These are phyloP conservation scores for Echium plantagineum DNA, from an alignment of 257 asterid genomes.

Conservation along the genomic window DNA sequence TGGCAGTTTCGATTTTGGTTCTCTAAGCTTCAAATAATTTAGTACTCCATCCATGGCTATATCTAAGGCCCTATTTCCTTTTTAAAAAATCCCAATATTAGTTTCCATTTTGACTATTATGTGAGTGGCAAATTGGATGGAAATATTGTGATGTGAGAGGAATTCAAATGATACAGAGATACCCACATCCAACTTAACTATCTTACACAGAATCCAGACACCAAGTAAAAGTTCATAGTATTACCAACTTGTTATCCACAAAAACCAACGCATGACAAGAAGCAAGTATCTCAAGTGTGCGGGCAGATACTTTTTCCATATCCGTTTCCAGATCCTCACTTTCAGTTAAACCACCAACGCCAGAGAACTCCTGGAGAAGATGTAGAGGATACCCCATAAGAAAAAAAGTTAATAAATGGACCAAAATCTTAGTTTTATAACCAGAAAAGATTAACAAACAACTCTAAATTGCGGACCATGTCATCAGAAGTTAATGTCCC, in stretches of 20 bases:
- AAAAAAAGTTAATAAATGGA: slow-evolving; percentile 12
- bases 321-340: slow-evolving; percentile 59
- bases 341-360: slow-evolving; percentile 89
- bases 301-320: slow-evolving; percentile 55
- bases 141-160: no score
- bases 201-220: neutral
- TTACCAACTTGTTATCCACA: slow-evolving; percentile 97
- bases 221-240: neutral
- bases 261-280: slow-evolving; percentile 98
- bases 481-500: slow-evolving; percentile 98
- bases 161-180: neutral
- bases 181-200: neutral
- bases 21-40: no score
- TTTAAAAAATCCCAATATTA: no score
- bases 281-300: slow-evolving; percentile 78
- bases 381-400: slow-evolving; percentile 6
- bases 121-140: no score
- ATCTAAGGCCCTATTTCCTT: no score
- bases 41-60: no score
- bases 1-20: no score
- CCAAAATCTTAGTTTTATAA: neutral
- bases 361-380: slow-evolving; percentile 76
- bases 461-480: slow-evolving; percentile 53
- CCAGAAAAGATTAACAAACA: neutral
- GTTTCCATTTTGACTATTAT: no score